Evolutionary conservation across 176 grass and related monocot species (phyloP), one percentile per base, ranked within the genome.

Genomic region (Saccharum officinarum): DNA sequence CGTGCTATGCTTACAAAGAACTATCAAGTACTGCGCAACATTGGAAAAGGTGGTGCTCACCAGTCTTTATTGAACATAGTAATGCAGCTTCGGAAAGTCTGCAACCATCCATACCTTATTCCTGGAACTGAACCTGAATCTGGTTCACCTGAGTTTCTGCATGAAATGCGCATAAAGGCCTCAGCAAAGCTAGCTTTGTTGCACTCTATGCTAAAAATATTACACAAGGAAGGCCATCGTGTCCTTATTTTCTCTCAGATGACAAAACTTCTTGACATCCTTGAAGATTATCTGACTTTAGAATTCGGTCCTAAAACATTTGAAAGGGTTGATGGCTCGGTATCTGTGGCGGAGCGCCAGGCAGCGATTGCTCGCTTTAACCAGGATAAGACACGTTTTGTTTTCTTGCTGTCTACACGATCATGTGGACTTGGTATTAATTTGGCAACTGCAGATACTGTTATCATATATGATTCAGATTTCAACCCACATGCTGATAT

Each of bases 401-500:
- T 99, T 18, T 99, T 99, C 91, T 92, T 99, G 85, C 81, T 99
- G 76, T 99, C 97, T 45, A 99, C 97, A 45, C 87, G 97, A 10
- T 99, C 94, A 67, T 99, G 97, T 94, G 97, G 97, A 55, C 93
- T 99, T 44, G 97, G 97, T 36, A 99, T 99, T 85, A 99, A 99
- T 92, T 85, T 99, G 90, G 97, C 97, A 52, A 99, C 97, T 78
- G 97, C 97, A 63, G 97, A 99, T 81, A 99, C 97, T 78, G 97
- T 99, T 78, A 86, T 99, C 30, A 99, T 99, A 87, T 96, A 99
- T 84, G 97, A 99, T 88, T 99, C 97, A 8, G 97, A 99, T 92
- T 99, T 99, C 76, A 99, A 99, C 69, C 97, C 97, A 69, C 97
- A 99, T 91, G 97, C 97, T 84, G 97, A 99, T 82, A 99, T 99